Percentiles rank a stretch among this genome's conserved stretches.
These are phyloP conservation scores for Chytriomyces confervae DNA, from an alignment of 192 early-diverging fungal genomes.

Conservation along the genomic window DNA sequence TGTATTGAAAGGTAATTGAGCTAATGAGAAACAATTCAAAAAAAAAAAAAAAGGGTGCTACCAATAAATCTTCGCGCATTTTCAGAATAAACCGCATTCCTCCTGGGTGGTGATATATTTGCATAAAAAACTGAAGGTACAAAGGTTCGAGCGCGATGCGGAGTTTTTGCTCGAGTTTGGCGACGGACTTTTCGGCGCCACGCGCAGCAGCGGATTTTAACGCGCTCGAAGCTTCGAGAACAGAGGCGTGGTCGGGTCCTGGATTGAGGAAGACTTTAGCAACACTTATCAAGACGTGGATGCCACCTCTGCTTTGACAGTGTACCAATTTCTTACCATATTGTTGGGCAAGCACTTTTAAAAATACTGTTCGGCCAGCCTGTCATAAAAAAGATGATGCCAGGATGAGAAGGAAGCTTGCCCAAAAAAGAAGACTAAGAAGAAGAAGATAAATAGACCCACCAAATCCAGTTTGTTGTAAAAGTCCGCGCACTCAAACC, in stretches of 20 bases:
- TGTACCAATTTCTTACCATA: slow-evolving; percentile 5
- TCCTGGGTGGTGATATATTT: slow-evolving; percentile 75
- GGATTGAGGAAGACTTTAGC: too few relatives aligned
- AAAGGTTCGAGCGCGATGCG: slow-evolving; percentile 70
- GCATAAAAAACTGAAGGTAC: slow-evolving; percentile 77
- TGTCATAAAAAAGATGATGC: neutral
- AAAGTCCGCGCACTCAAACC: slow-evolving; percentile 13
- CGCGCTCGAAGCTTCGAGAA: slow-evolving; percentile 2
- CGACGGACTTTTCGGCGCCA: slow-evolving; percentile 17
- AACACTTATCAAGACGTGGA: too few relatives aligned
- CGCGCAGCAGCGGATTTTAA: slow-evolving; percentile 13
- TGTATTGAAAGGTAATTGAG: slow-evolving; percentile 3
- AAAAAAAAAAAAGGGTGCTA: slow-evolving; percentile 19
- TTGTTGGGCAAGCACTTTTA: slow-evolving; percentile 34
- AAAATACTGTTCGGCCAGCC: slow-evolving; percentile 20
- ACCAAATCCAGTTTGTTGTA: slow-evolving; percentile 22
- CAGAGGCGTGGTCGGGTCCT: slow-evolving; percentile 5
- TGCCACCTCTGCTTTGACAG: too few relatives aligned
- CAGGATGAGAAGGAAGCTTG: neutral
- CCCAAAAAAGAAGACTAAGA: neutral
- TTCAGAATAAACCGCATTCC: slow-evolving; percentile 83
- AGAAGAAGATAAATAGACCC: neutral
- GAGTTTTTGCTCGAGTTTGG: slow-evolving; percentile 61
- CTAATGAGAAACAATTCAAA: neutral
- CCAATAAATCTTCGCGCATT: slow-evolving; percentile 77